Conservation (phyloP, 805 yeast species). For the Candida insectalens region DNA sequence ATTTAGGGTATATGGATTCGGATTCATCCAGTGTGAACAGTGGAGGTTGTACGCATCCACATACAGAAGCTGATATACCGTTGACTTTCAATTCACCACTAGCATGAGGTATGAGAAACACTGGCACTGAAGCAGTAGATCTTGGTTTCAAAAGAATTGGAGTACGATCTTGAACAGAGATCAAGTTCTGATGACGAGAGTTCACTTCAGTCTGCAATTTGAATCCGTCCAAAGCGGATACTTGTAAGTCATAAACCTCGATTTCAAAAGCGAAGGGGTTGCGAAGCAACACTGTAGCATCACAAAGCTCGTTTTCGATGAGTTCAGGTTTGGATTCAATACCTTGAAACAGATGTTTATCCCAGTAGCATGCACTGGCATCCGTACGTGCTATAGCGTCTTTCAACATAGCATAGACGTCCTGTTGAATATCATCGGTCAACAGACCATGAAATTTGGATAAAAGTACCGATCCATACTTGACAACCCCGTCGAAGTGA, state of each 20-base stretch:
- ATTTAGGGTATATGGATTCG: too few species aligned
- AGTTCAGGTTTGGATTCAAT: slow-evolving; percentile 17
- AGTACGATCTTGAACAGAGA: slow-evolving; percentile 7
- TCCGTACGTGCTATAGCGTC: slow-evolving; percentile 9
- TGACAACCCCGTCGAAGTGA: slow-evolving; percentile 33
- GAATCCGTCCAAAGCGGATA: slow-evolving; percentile 22
- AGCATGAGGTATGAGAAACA: slow-evolving; percentile 38
- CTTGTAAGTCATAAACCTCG: slow-evolving; percentile 39
- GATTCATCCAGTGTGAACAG: too few species aligned
- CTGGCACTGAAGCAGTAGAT: slow-evolving; percentile 26
- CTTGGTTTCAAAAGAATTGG: slow-evolving; percentile 28
- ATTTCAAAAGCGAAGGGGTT: slow-evolving; percentile 78
- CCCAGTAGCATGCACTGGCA: slow-evolving; percentile 49
- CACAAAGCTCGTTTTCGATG: slow-evolving; percentile 56
- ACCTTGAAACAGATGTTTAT: slow-evolving; percentile 38
- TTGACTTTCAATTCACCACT: slow-evolving; percentile 39
- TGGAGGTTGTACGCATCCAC: slow-evolving; percentile 39
- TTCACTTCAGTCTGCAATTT: slow-evolving; percentile 18
- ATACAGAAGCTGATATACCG: slow-evolving; percentile 42
- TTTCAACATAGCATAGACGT: slow-evolving; percentile 26
- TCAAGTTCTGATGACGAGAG: slow-evolving; percentile 9
- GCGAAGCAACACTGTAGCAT: slow-evolving; percentile 47
- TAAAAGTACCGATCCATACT: slow-evolving; percentile 44
- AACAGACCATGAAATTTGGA: slow-evolving; percentile 47
- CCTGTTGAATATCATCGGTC: slow-evolving; percentile 47